Evolutionary conservation across 495 filamentous ascomycete species (phyloP).

Genomic region (Cenococcum geophilum): DNA sequence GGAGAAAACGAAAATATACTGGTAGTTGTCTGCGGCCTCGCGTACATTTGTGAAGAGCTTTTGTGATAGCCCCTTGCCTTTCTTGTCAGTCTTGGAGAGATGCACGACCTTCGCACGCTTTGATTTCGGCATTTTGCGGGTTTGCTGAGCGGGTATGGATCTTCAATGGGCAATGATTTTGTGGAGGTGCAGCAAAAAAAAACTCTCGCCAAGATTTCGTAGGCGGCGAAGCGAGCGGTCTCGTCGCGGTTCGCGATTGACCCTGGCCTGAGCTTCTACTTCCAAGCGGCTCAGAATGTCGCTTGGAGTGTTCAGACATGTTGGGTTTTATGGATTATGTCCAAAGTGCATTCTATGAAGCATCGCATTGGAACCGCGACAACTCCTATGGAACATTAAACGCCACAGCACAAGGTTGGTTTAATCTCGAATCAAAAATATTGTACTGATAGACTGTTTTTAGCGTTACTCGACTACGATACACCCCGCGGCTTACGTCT

Average conservation of each 20-base stretch:
- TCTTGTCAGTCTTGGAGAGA: constrained; percentile 84
- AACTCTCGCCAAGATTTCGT: constrained; percentile 3
- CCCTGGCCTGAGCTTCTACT: neutral
- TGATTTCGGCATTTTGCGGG: constrained; percentile 79
- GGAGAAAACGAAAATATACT: constrained; percentile 85
- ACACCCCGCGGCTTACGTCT: constrained; percentile 74
- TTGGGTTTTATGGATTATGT: constrained; percentile 98
- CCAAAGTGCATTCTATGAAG: constrained; percentile 82
- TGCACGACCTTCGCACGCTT: constrained; percentile 86
- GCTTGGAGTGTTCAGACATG: constrained; percentile 49
- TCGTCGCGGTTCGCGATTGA: neutral
- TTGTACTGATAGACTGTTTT: neutral
- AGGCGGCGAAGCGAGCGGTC: neutral
- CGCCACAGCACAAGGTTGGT: constrained; percentile 71
- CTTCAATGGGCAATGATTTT: neutral
- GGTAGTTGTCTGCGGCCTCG: constrained; percentile 76
- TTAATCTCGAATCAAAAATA: neutral
- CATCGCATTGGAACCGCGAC: constrained; percentile 83
- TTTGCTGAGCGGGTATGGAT: neutral
- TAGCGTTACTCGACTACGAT: constrained; percentile 77
- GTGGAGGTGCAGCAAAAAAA: constrained; percentile 1
- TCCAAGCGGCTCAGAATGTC: constrained; percentile 12
- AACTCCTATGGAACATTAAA: constrained; percentile 88
- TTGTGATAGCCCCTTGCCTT: constrained; percentile 83
- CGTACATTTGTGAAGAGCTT: constrained; percentile 82